Evolutionary conservation across 257 asterid genomes (phyloP).

Genomic region (Solanum ahanhuiri): DNA sequence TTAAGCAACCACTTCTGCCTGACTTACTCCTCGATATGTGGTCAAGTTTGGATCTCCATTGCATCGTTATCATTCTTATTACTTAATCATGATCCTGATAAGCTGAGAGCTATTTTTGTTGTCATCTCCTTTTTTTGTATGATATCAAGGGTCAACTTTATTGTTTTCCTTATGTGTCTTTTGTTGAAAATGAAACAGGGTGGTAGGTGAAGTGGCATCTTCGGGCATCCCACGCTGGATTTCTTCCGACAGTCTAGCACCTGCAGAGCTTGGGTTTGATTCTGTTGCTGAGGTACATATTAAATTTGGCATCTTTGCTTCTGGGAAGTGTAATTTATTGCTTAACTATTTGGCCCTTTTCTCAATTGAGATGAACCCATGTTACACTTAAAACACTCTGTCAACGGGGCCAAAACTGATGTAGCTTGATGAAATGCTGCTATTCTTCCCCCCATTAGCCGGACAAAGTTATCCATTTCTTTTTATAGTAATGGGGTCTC

Average conservation of each 20-base stretch:
- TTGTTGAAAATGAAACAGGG: slow-evolving; percentile 34
- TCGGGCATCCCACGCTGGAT: slow-evolving; percentile 63
- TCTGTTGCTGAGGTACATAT: slow-evolving; percentile 42
- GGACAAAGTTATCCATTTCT: background rate
- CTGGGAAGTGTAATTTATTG: background rate
- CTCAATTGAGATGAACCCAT: background rate
- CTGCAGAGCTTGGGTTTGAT: slow-evolving; percentile 31
- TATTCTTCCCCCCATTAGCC: background rate
- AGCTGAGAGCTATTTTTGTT: background rate
- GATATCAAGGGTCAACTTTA: background rate
- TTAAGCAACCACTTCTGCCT: background rate
- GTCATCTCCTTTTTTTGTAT: background rate
- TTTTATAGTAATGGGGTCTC: background rate
- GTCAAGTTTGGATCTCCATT: background rate
- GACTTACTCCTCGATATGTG: background rate
- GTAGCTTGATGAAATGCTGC: background rate
- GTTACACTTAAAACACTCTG: background rate
- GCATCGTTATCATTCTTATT: background rate
- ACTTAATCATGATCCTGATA: background rate
- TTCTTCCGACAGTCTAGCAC: slow-evolving; percentile 36
- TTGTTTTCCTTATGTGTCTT: background rate
- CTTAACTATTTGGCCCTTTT: background rate
- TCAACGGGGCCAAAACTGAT: background rate
- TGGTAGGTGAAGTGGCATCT: slow-evolving; percentile 58
- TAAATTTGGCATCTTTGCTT: background rate